phyloP scores from a whole-genome alignment of 805 yeast genomes.

The Starmerella vitae region DNA sequence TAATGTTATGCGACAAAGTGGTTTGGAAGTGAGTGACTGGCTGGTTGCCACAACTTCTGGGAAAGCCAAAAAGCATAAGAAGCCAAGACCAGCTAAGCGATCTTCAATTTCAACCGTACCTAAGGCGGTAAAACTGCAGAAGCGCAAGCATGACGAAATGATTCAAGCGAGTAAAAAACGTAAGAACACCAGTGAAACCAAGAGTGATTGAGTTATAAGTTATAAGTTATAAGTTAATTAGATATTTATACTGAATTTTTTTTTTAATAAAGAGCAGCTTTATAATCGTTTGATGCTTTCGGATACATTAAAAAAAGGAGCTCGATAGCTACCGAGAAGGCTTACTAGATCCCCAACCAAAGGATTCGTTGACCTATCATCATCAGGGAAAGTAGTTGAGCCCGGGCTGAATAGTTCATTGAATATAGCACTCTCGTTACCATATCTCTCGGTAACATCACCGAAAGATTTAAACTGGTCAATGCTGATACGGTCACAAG shows the following conservation, averaged over 20 bases:
- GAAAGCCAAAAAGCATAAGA: conserved; percentile 4
- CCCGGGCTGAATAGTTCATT: not conserved
- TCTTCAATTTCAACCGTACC: conserved; percentile 67
- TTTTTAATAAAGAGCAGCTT: not conserved
- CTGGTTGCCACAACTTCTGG: conserved; percentile 39
- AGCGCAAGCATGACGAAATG: conserved; percentile 54
- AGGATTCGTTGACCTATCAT: too few species aligned
- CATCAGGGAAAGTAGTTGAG: not conserved
- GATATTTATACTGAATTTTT: too few species aligned
- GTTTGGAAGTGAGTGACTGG: conserved; percentile 59
- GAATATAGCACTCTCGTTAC: conserved; percentile 1
- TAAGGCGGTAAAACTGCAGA: conserved; percentile 33
- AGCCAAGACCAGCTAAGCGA: conserved; percentile 35
- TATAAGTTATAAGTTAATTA: too few species aligned
- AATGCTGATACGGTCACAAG: conserved; percentile 9
- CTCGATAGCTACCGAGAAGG: not conserved
- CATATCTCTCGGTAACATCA: not conserved
- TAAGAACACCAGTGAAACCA: too few species aligned
- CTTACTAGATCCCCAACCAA: not conserved
- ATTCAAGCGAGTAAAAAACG: conserved; percentile 28
- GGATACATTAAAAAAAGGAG: too few species aligned
- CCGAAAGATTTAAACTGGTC: not conserved
- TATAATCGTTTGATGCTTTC: too few species aligned
- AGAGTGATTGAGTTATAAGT: too few species aligned
- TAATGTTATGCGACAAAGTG: conserved; percentile 92